phyloP scores from a whole-genome alignment of 2,329 filamentous ascomycete species.

The Stemphylium lycopersici region DNA sequence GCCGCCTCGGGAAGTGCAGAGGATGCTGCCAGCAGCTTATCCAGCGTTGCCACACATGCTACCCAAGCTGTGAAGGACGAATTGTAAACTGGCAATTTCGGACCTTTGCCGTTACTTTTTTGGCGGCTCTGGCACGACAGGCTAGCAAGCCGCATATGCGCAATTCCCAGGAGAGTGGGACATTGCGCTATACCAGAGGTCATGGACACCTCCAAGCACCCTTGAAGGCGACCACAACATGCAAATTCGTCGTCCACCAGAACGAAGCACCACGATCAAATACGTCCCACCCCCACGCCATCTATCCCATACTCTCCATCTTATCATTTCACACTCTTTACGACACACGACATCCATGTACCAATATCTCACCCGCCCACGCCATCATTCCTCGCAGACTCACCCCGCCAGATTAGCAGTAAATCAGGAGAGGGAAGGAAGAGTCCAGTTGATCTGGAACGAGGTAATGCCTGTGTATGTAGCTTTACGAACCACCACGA shows the following conservation, averaged over 20 bases:
- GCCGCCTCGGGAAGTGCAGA: conserved; percentile 50
- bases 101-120: background rate
- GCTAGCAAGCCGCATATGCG: background rate
- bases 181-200: background rate
- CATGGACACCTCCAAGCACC: background rate
- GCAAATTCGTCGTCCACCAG: background rate
- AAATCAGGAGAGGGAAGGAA: no score
- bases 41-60: conserved; percentile 44
- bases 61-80: conserved; percentile 59
- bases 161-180: background rate
- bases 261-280: no score
- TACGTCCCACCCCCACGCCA: background rate
- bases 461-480: no score
- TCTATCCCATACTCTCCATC: background rate
- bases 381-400: background rate
- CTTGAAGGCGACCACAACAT: background rate
- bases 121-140: background rate
- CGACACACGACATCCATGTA: conserved; percentile 7
- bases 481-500: no score
- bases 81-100: conserved; percentile 45
- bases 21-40: conserved; percentile 55
- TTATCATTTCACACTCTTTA: conserved; percentile 10
- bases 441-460: no score
- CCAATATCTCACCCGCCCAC: background rate
- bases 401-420: no score